phyloP scores from a whole-genome alignment of 2,329 filamentous ascomycete genomes.

The Exutisphaerella laricina region DNA sequence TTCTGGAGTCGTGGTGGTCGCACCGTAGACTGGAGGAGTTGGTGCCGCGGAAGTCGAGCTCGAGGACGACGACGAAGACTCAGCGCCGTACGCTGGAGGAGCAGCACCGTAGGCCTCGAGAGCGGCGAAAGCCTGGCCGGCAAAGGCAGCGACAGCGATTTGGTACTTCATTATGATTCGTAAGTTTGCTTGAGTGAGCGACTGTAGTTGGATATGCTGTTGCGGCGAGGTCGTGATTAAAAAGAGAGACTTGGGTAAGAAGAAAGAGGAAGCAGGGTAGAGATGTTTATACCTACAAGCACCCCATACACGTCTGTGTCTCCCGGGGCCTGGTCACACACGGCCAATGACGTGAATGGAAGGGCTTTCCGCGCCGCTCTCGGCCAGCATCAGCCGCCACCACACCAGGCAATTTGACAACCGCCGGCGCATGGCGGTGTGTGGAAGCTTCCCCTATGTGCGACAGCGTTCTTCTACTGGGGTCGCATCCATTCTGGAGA shows the following conservation, averaged over 20 bases:
- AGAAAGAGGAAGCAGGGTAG: conserved; percentile 2
- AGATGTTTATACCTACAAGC: conserved; percentile 1
- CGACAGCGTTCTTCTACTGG: neutral
- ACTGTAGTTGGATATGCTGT: conserved; percentile 6
- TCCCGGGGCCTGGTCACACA: conserved; percentile 1
- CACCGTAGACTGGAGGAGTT: conserved; percentile 6
- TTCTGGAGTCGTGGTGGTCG: too few species aligned
- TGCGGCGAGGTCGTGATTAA: neutral
- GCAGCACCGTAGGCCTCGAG: conserved; percentile 6
- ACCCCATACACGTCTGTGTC: conserved; percentile 1
- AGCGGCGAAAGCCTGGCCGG: conserved; percentile 8
- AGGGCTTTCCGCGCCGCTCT: neutral
- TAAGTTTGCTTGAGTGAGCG: conserved; percentile 3
- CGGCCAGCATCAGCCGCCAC: neutral
- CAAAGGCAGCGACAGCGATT: conserved; percentile 9
- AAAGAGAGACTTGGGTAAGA: neutral
- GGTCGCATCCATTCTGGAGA: neutral
- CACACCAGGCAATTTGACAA: neutral
- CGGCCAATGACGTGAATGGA: conserved; percentile 1
- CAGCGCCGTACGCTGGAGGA: conserved; percentile 1
- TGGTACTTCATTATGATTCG: conserved; percentile 10
- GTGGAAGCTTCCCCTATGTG: neutral
- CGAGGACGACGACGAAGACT: neutral
- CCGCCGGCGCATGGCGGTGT: conserved; percentile 3
- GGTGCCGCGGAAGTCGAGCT: neutral